A percentile compares a stretch with the other conserved stretches of the same genome.
Evolutionary conservation across 768 basidiomycete genomes (phyloP).

Genomic region (Porphyrellus cyaneotinctus): DNA sequence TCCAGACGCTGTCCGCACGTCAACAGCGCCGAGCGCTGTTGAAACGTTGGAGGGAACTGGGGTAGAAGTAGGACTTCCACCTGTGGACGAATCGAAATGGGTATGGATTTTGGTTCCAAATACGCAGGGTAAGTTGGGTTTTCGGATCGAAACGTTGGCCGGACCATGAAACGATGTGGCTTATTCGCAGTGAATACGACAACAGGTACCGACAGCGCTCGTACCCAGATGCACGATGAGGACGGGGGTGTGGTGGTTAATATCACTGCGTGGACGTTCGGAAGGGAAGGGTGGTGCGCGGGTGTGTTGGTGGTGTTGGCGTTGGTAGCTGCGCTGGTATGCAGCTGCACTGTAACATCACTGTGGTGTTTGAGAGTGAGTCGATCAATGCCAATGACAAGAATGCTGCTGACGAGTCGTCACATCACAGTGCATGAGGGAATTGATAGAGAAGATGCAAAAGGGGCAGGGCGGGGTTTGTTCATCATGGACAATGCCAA

Average conservation of each 20-base stretch:
- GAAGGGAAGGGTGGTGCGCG: constrained; percentile 47
- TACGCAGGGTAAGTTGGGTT: constrained; percentile 10
- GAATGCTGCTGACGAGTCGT: constrained; percentile 5
- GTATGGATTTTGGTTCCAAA: constrained; percentile 8
- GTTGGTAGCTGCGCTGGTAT: constrained; percentile 63
- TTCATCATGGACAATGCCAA: neutral
- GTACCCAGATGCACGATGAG: neutral
- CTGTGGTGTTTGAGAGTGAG: constrained; percentile 75
- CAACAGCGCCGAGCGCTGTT: neutral
- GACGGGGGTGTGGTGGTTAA: constrained; percentile 9
- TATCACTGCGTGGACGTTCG: constrained; percentile 1
- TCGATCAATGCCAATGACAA: neutral
- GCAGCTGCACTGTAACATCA: constrained; percentile 42
- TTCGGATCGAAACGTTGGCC: neutral
- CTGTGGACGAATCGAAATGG: constrained; percentile 6
- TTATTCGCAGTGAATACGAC: constrained; percentile 1
- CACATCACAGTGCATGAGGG: constrained; percentile 4
- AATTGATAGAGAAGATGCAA: neutral
- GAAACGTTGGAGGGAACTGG: neutral
- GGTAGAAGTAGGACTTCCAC: neutral
- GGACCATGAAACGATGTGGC: constrained; percentile 3
- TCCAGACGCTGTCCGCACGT: neutral
- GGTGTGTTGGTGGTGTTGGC: constrained; percentile 61
- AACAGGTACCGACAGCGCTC: neutral
- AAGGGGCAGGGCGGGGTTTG: neutral